phyloP scores from a whole-genome alignment of 306 rosid genomes.

The Cucurbita ficifolia region DNA sequence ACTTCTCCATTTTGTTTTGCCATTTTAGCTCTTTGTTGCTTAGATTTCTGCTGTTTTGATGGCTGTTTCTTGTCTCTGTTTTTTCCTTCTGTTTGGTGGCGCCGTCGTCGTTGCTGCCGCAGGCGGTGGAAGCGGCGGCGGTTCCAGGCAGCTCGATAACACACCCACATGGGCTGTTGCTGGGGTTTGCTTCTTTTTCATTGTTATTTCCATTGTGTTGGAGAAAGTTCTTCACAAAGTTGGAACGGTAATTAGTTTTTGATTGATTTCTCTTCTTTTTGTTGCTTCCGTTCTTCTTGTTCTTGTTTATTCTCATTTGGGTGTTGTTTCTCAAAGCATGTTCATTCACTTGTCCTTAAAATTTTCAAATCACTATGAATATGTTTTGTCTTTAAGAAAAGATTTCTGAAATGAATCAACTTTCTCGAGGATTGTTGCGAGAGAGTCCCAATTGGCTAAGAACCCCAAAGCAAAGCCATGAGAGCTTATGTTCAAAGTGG shows the following conservation, averaged over 20 bases:
- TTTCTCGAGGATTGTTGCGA: too few species aligned
- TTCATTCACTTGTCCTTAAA: not conserved
- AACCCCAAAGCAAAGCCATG: too few species aligned
- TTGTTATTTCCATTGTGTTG: slow-evolving; percentile 45
- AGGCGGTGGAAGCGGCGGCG: not conserved
- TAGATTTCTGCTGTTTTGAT: not conserved
- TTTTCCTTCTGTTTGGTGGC: not conserved
- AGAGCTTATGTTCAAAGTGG: too few species aligned
- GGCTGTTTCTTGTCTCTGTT: not conserved
- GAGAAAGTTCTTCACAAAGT: slow-evolving; percentile 63
- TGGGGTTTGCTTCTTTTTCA: slow-evolving; percentile 52
- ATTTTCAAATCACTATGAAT: not conserved
- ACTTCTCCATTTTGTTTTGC: not conserved
- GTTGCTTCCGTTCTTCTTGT: not conserved
- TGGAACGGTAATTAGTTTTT: slow-evolving; percentile 37
- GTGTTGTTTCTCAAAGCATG: not conserved
- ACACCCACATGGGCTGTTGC: slow-evolving; percentile 96
- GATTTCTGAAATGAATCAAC: not conserved
- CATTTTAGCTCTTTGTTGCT: not conserved
- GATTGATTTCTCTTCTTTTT: not conserved
- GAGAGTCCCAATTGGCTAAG: too few species aligned
- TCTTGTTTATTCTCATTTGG: not conserved
- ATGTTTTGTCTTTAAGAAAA: not conserved
- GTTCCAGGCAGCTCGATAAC: slow-evolving; percentile 38
- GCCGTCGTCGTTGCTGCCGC: slow-evolving; percentile 1